Percentiles rank a stretch among this genome's conserved stretches.
These are phyloP conservation scores for Saccharomycopsis babjevae DNA, from an alignment of 805 yeast genomes.

Conservation along the genomic window DNA sequence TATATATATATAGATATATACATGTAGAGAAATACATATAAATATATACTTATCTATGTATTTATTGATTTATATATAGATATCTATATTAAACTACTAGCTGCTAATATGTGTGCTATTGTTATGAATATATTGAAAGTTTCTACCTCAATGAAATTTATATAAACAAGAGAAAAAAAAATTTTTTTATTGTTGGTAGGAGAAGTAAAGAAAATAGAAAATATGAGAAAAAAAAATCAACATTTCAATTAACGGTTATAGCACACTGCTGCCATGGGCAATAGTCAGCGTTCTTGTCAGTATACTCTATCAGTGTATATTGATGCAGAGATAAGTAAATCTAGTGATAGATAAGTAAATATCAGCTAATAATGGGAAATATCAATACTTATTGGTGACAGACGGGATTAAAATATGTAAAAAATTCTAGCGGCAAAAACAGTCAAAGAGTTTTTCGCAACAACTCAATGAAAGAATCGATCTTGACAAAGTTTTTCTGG, in stretches of 20 bases:
- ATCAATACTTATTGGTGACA: too few relatives aligned
- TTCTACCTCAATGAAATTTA: background rate
- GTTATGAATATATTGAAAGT: background rate
- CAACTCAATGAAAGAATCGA: constrained; percentile 55
- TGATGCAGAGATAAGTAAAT: too few relatives aligned
- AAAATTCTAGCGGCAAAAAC: too few relatives aligned
- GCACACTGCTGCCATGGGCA: background rate
- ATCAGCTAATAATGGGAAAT: too few relatives aligned
- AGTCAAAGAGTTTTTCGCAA: background rate
- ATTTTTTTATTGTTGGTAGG: background rate
- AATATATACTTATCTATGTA: background rate
- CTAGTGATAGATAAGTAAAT: too few relatives aligned
- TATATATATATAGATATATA: background rate
- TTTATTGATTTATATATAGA: background rate
- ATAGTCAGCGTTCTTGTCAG: too few relatives aligned
- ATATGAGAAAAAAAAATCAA: background rate
- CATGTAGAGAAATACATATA: background rate
- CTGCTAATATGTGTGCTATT: background rate
- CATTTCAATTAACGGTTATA: background rate
- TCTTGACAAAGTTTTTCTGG: constrained; percentile 59
- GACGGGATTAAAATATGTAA: too few relatives aligned
- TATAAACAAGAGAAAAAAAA: background rate
- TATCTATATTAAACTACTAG: background rate
- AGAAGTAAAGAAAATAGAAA: background rate
- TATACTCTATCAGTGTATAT: too few relatives aligned